These are phyloP conservation scores for Arthroderma sp. DNA, from an alignment of 2,329 filamentous ascomycete species.

Conservation along the genomic window DNA sequence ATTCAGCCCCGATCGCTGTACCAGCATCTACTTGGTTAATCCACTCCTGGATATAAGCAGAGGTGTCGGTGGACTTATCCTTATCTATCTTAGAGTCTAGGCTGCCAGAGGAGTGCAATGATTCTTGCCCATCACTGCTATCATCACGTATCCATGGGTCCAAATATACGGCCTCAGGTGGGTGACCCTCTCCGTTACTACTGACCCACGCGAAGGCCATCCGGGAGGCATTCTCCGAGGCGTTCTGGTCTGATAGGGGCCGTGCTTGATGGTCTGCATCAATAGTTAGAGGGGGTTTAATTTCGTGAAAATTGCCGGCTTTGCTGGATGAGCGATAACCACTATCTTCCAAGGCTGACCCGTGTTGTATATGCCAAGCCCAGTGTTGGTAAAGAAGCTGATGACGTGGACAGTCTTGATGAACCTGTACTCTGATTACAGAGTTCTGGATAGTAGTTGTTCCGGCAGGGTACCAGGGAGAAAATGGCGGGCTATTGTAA, in stretches of 20 bases:
- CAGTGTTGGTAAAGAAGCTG: conserved; percentile 4
- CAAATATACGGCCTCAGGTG: no score
- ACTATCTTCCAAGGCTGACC: not conserved
- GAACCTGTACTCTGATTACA: conserved; percentile 2
- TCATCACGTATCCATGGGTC: no score
- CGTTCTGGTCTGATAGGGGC: conserved; percentile 1
- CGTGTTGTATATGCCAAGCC: not conserved
- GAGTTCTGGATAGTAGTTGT: not conserved
- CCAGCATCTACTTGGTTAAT: no score
- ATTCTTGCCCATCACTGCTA: no score
- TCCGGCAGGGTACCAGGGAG: conserved; percentile 5
- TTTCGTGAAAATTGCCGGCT: not conserved
- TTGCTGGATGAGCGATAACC: not conserved
- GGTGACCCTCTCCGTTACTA: no score
- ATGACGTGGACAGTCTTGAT: not conserved
- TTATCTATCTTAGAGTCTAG: no score
- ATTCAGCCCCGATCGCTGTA: no score
- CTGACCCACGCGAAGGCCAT: no score
- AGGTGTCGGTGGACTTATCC: no score
- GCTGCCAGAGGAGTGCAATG: no score
- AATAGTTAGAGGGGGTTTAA: not conserved
- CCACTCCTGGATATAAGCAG: no score
- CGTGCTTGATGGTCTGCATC: not conserved
- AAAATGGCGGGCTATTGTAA: conserved; percentile 8
- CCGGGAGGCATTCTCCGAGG: no score